Evolutionary conservation across 192 early-diverging fungal genomes (phyloP).

Genomic region (Phlyctochytrium planicorne): DNA sequence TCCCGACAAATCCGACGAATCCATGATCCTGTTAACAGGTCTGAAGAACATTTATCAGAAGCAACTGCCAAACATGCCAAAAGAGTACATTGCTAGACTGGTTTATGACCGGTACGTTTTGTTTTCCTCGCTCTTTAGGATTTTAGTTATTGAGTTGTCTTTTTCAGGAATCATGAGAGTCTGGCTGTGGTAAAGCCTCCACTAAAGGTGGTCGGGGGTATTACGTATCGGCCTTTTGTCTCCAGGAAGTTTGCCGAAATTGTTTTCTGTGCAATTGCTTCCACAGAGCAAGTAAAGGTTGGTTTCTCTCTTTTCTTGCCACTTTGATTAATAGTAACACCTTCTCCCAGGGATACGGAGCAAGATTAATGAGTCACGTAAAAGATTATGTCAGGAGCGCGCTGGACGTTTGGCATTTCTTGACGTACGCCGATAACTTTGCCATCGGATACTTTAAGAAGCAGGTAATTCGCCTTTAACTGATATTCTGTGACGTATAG

Average conservation of each 20-base stretch:
- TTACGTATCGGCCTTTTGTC: constrained; percentile 91
- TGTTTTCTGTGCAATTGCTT: constrained; percentile 95
- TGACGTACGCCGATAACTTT: constrained; percentile 99
- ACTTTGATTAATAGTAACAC: too few species aligned
- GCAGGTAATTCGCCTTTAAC: constrained; percentile 51
- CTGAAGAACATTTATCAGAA: constrained; percentile 96
- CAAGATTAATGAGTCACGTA: constrained; percentile 90
- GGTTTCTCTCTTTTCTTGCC: constrained; percentile 8
- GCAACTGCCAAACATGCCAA: constrained; percentile 98
- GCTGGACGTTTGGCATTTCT: constrained; percentile 77
- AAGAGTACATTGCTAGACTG: constrained; percentile 94
- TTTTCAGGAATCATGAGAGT: constrained; percentile 74
- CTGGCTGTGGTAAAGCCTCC: constrained; percentile 74
- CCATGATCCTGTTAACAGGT: constrained; percentile 87
- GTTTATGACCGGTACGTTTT: constrained; percentile 95
- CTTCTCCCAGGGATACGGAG: constrained; percentile 87
- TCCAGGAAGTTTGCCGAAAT: constrained; percentile 93
- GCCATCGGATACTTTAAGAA: constrained; percentile 99
- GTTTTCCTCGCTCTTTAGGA: too few species aligned
- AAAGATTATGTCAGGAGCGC: constrained; percentile 86
- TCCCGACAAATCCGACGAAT: constrained; percentile 77
- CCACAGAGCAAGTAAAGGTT: constrained; percentile 89
- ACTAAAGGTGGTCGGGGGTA: constrained; percentile 86
- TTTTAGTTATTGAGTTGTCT: constrained; percentile 1
- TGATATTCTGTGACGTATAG: background rate